Percentiles rank a stretch among this genome's conserved stretches.
phyloP scores from a whole-genome alignment of 2,329 filamentous ascomycete genomes.

The Hymenoscyphus linearis region DNA sequence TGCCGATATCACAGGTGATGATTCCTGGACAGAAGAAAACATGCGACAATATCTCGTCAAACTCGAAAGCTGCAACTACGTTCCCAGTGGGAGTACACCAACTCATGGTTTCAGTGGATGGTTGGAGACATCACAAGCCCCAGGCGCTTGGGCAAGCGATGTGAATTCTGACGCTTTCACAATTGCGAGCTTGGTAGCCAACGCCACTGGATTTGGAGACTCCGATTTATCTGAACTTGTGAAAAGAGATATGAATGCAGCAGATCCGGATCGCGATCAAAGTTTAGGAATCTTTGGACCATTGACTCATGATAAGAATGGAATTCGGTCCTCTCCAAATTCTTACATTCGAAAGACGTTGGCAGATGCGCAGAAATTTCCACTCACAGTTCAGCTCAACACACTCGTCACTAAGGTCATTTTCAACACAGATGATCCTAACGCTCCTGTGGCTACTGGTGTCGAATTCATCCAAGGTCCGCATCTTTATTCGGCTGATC shows the following conservation, averaged over 20 bases:
- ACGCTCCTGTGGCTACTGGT: conserved; percentile 33
- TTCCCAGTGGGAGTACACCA: conserved; percentile 30
- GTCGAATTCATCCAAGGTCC: conserved; percentile 39
- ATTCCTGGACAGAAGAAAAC: conserved; percentile 34
- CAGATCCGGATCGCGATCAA: neutral
- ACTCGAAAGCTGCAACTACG: conserved; percentile 40
- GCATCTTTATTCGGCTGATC: conserved; percentile 38
- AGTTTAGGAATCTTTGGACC: conserved; percentile 1
- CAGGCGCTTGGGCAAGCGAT: neutral
- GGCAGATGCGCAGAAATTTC: conserved; percentile 12
- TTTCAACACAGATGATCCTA: conserved; percentile 28
- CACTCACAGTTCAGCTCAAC: conserved; percentile 5
- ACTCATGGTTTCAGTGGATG: conserved; percentile 38
- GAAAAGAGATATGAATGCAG: conserved; percentile 10
- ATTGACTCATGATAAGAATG: neutral
- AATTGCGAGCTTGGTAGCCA: neutral
- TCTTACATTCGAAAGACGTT: conserved; percentile 2
- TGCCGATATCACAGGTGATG: conserved; percentile 38
- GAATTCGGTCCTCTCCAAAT: neutral
- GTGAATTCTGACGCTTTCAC: neutral
- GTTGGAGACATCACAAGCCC: neutral
- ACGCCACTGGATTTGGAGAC: neutral
- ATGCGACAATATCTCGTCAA: conserved; percentile 39
- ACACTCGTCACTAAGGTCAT: conserved; percentile 36
- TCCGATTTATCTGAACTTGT: conserved; percentile 31